Base-by-base conservation (phyloP, 352 stramenopile genomes). In the Pythium sp. region DNA sequence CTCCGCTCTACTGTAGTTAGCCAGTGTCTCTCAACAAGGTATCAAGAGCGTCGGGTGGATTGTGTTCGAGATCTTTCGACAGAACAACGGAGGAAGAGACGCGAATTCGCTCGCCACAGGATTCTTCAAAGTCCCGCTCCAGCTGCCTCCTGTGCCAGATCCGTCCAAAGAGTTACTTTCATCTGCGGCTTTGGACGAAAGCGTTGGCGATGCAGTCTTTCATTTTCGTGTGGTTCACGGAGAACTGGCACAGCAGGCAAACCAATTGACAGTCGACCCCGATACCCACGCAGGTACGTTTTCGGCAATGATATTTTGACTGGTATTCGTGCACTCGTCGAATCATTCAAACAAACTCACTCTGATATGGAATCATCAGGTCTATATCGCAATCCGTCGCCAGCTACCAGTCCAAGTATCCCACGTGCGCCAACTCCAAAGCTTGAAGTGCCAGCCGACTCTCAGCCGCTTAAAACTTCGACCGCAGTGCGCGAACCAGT, bases 41-140 rank as follows among this genome's bases (percentile, higher is more conserved):
- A 22, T 71, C 43, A 74, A 53, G n/a, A 82, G 63, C 49, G 56
- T 87, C 34, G 81, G 78, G 20, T 87, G 81, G 81, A 81, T 72
- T 49, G 72, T 58, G 0, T 65, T 85, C 24, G 66, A 78, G 1
- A 46, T 86, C 0, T 89, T 89, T 57, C 64, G 53, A 26, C 14
- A 36, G 3, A 41, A 43, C 20, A 59, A 67, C 28, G 11, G 3
- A 53, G 38, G 62, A 12, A 54, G 51, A 30, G 68, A 71, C 3
- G 20, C 75, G 38, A 38, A 24, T 53, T 51, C 18, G 3, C 54
- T 84, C 47, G 30, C 24, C 26, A 58, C 58, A 24, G 79, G 81
- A 0, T 72, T 57, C 38, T 78, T 84, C 43, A 83, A 82, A 36
- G 64, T 86, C 43, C 72, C 72, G 12, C 62, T 89, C 43, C 81